Conservation (phyloP, 108 stramenopile species). For the Ochromonas danica region DNA sequence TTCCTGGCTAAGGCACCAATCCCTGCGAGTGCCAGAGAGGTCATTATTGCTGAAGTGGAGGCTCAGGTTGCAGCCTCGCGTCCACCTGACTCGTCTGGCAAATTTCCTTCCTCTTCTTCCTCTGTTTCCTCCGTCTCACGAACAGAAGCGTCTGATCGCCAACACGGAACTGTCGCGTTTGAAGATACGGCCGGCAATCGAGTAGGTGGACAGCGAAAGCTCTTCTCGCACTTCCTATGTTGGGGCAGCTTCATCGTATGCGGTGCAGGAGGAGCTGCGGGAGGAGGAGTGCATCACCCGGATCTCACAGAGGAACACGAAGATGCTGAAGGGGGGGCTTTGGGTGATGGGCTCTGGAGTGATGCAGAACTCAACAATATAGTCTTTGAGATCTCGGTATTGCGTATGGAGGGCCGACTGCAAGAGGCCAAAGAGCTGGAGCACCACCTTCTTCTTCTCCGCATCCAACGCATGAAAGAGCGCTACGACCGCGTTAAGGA, state of each 20-base stretch:
- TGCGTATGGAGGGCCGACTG: constrained; percentile 3
- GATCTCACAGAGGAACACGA: constrained; percentile 4
- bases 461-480: background rate
- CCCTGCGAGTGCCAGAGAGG: background rate
- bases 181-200: background rate
- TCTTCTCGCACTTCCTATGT: background rate
- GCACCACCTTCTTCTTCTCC: background rate
- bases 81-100: background rate
- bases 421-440: background rate
- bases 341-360: too few relatives aligned
- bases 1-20: background rate
- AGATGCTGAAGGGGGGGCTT: too few relatives aligned
- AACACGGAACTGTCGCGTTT: background rate
- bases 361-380: background rate
- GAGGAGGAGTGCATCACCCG: background rate
- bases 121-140: background rate
- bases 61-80: background rate
- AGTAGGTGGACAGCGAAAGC: background rate
- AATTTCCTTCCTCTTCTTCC: background rate
- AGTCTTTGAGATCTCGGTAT: background rate
- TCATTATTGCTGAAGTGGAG: background rate
- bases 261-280: background rate
- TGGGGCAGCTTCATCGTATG: background rate
- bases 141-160: background rate
- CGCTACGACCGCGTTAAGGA: background rate